Evolutionary conservation across 257 asterid species (phyloP), one percentile per base, ranked within the genome.

Genomic region (Cinchona pubescens): DNA sequence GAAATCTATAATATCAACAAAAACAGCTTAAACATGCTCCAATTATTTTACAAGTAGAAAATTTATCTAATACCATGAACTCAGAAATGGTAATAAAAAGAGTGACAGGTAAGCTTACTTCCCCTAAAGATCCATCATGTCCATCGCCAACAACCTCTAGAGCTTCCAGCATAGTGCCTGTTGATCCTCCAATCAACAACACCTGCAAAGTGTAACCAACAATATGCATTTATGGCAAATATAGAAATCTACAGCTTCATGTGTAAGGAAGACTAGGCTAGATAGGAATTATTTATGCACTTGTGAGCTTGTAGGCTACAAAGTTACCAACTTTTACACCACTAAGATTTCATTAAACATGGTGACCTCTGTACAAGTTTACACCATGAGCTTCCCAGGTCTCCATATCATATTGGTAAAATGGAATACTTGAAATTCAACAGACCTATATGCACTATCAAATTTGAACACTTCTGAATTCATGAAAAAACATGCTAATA

Each of bases 121-220:
- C 97, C 48, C 86, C 90, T 82, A 92, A 76, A 27, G 96, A 80
- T 74, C 76, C 78, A 48, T 90, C 93, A 79, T 84, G 88, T 69
- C 82, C 88, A 72, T 92, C 99, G 67, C 99, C 99, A 32, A 92
- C 96, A 79, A 95, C 99, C 81, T 95, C 78, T 79, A 95, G 87
- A 73, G 92, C 88, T 88, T 91, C 99, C 83, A 95, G 88, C 99
- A 95, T 95, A 83, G 98, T 95, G 75, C 99, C 99, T 62, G 99
- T 95, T 77, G 98, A 92, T 79, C 98, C 99, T 77, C 99, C 99
- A 71, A 95, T 95, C 85, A 92, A 85, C 90, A 95, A 86, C 72
- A 95, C 99, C 98, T 95, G 85, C 42, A 84, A 78, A 69, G 75
- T 72, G 38, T 79, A 67, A 35, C 23, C 65, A 30, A 42, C 71